Percentiles rank a stretch among this genome's conserved stretches.
Evolutionary conservation across 768 basidiomycete genomes (phyloP).

Genomic region (Cystoderma amianthinum): DNA sequence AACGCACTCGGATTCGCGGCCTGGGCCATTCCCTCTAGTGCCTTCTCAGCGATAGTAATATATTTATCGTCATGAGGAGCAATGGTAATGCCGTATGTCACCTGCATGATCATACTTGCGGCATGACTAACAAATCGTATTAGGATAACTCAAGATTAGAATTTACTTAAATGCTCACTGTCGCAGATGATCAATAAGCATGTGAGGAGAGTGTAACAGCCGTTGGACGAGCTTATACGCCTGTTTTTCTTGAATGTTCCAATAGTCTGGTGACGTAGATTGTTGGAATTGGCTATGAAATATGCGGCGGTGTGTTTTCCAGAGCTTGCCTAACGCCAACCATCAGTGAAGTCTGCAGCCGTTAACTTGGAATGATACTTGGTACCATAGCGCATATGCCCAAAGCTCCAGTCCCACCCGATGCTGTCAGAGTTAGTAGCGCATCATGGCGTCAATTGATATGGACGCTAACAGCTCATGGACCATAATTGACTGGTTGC

Average conservation of each 20-base stretch:
- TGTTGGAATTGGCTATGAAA: conserved; percentile 47
- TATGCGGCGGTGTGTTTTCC: conserved; percentile 45
- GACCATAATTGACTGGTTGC: conserved; percentile 39
- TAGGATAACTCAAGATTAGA: neutral
- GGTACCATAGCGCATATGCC: conserved; percentile 42
- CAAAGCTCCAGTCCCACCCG: conserved; percentile 44
- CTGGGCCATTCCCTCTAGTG: conserved; percentile 41
- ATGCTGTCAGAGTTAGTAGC: conserved; percentile 15
- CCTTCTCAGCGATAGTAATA: conserved; percentile 44
- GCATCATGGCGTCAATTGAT: neutral
- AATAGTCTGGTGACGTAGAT: conserved; percentile 28
- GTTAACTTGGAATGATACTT: neutral
- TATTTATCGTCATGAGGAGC: conserved; percentile 35
- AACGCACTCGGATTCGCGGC: conserved; percentile 48
- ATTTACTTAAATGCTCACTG: conserved; percentile 25
- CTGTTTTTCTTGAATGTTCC: conserved; percentile 38
- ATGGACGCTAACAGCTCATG: conserved; percentile 33
- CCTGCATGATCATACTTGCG: conserved; percentile 46
- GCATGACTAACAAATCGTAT: conserved; percentile 27
- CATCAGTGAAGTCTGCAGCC: too few relatives aligned
- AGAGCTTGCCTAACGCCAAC: conserved; percentile 32
- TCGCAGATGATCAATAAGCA: conserved; percentile 41
- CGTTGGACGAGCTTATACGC: conserved; percentile 36
- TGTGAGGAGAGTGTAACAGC: conserved; percentile 32
- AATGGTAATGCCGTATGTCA: conserved; percentile 43